Evolutionary conservation across 148 eudicot genomes (phyloP).

Genomic region (Silene conica): DNA sequence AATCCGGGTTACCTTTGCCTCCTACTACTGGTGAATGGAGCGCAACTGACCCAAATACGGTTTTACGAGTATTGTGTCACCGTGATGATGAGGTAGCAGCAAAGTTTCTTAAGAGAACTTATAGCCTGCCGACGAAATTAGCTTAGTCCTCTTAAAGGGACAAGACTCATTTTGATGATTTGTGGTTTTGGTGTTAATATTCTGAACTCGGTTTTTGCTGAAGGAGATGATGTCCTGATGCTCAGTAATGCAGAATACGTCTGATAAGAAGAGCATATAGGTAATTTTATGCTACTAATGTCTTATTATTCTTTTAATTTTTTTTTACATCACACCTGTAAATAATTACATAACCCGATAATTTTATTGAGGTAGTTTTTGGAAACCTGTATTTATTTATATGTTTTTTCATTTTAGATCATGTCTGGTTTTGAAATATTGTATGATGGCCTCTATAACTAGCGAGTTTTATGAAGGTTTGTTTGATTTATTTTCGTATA

Average conservation of each 20-base stretch:
- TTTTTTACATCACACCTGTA: conserved; percentile 20
- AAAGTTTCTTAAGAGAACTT: conserved; percentile 73
- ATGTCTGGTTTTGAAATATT: background rate
- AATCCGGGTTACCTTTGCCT: conserved; percentile 62
- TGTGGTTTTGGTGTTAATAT: conserved; percentile 7
- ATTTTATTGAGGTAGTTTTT: conserved; percentile 2
- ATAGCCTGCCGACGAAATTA: conserved; percentile 65
- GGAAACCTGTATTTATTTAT: conserved; percentile 4
- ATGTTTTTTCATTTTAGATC: background rate
- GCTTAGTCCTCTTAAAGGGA: conserved; percentile 4
- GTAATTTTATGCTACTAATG: conserved; percentile 12
- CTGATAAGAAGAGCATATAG: conserved; percentile 1
- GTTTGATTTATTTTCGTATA: background rate
- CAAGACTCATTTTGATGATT: too few relatives aligned
- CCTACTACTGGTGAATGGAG: conserved; percentile 78
- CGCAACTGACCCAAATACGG: conserved; percentile 67
- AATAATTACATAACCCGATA: conserved; percentile 18
- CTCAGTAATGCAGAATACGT: background rate
- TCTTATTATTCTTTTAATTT: conserved; percentile 13
- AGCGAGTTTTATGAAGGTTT: background rate
- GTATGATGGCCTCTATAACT: background rate
- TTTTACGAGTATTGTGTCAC: conserved; percentile 66
- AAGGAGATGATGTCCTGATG: background rate
- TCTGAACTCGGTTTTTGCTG: background rate
- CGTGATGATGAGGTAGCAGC: conserved; percentile 77